Conservation (phyloP, 441 rosid genomes). For the Gossypium davidsonii region DNA sequence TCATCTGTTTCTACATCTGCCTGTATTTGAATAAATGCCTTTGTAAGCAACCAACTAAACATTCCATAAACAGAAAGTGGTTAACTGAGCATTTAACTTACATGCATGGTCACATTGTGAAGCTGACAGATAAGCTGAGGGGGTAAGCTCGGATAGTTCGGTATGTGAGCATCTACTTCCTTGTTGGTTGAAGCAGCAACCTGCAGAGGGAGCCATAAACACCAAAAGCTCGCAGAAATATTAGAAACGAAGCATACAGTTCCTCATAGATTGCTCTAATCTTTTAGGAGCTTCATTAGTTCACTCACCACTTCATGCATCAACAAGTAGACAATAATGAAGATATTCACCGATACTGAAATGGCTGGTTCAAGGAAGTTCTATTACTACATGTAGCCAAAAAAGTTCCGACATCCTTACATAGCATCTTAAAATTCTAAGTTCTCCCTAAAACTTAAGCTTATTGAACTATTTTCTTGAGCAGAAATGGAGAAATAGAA, state of each 20-base stretch:
- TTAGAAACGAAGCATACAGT: not conserved
- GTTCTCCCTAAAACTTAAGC: not conserved
- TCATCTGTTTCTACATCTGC: slow-evolving; percentile 62
- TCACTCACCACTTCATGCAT: not conserved
- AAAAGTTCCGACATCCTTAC: not conserved
- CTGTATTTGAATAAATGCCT: slow-evolving; percentile 29
- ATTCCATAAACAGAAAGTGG: slow-evolving; percentile 6
- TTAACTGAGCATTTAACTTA: slow-evolving; percentile 31
- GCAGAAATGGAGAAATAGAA: not conserved
- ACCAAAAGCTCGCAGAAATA: not conserved
- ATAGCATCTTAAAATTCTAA: not conserved
- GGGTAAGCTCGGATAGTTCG: slow-evolving; percentile 84
- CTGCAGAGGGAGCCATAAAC: slow-evolving; percentile 30
- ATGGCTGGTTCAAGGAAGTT: not conserved
- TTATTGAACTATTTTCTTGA: not conserved
- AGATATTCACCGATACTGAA: not conserved
- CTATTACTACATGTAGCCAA: not conserved
- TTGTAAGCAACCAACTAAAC: slow-evolving; percentile 16
- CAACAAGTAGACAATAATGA: not conserved
- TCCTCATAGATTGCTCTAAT: not conserved
- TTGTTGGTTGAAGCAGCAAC: slow-evolving; percentile 89
- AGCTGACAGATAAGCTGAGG: slow-evolving; percentile 93
- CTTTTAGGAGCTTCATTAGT: not conserved
- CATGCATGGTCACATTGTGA: slow-evolving; percentile 95
- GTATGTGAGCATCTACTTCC: slow-evolving; percentile 86